Evolutionary conservation across 352 stramenopile genomes (phyloP), one percentile per base, ranked within the genome.

Genomic region (Phytopythium chamaehyphon): DNA sequence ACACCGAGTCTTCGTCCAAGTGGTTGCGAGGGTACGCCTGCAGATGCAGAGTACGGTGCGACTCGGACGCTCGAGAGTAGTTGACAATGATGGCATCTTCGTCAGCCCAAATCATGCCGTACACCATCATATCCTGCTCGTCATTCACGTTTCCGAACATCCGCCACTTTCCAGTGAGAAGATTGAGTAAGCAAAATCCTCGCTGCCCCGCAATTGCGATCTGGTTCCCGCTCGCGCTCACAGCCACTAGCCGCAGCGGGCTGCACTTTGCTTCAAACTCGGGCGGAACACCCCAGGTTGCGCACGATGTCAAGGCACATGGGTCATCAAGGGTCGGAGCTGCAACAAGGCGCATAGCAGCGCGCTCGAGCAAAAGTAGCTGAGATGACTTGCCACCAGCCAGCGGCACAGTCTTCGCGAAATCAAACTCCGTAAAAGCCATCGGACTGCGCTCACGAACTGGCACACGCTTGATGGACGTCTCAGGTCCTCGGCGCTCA

Each of bases 71-170:
- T 15, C 74, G 64, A 24, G 82, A 83, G 48, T 84, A 88, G 37
- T 71, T 71, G 6, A 75, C 79, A 2, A 89, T 55, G n/a, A 94
- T 39, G 6, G 64, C 68, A 51, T 94, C 81, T 23, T 92, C 75
- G 1, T 48, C 48, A 40, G 88, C 43, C 84, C 84, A 94, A 3
- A 79, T 33, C 18, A 94, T 57, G 19, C 81, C 67, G 33, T 80
- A 73, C 1, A 91, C 78, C 2, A 64, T 58, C 53, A 92, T 69
- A 38, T 91, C 82, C 39, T 89, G 81, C 54, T 94, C 84, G 24
- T 92, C 77, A 42, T 90, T 83, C 33, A 92, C 77, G 36, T 92
- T 94, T 33, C 84, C 84, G 65, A 94, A 94, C 53, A 89, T 62
- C 3, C 81, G 67, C 84, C 84, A 94, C 55, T 91, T 91, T 24